phyloP scores from a whole-genome alignment of 1,284 basidiomycete species.

The Calocybe gambosa region DNA sequence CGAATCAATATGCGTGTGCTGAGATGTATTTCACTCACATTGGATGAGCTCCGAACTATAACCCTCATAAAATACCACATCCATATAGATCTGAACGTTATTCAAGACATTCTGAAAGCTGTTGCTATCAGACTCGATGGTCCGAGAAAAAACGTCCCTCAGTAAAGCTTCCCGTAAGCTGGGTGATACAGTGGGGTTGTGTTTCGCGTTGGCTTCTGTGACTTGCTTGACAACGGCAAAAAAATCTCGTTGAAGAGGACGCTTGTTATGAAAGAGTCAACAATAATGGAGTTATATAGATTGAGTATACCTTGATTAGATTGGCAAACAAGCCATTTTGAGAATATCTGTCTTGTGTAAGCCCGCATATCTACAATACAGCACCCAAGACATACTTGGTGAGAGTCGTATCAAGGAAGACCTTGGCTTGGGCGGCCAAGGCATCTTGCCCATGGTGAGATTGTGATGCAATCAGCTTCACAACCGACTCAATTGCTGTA shows the following conservation, averaged over 20 bases:
- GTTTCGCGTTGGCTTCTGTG: constrained; percentile 32
- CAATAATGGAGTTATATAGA: too few relatives aligned
- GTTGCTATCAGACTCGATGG: constrained; percentile 42
- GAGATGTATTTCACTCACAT: constrained; percentile 32
- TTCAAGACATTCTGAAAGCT: constrained; percentile 44
- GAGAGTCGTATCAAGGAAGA: constrained; percentile 48
- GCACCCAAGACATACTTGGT: constrained; percentile 33
- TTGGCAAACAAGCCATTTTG: constrained; percentile 49
- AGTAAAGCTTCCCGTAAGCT: constrained; percentile 47
- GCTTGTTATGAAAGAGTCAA: constrained; percentile 25
- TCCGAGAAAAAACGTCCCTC: constrained; percentile 45
- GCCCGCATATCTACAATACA: neutral
- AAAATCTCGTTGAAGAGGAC: constrained; percentile 40
- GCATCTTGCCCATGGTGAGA: constrained; percentile 49
- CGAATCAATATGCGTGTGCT: constrained; percentile 6
- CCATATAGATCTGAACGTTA: constrained; percentile 49
- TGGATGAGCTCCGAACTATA: constrained; percentile 46
- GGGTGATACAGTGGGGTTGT: constrained; percentile 22
- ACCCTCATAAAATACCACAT: constrained; percentile 47
- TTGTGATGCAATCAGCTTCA: constrained; percentile 41
- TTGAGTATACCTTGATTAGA: constrained; percentile 45
- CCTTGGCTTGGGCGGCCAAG: constrained; percentile 47
- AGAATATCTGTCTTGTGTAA: constrained; percentile 35
- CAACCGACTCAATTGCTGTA: constrained; percentile 41
- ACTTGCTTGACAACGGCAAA: constrained; percentile 50